Base-by-base conservation (phyloP, 768 basidiomycete genomes). In the Dioszegia aurantiaca region DNA sequence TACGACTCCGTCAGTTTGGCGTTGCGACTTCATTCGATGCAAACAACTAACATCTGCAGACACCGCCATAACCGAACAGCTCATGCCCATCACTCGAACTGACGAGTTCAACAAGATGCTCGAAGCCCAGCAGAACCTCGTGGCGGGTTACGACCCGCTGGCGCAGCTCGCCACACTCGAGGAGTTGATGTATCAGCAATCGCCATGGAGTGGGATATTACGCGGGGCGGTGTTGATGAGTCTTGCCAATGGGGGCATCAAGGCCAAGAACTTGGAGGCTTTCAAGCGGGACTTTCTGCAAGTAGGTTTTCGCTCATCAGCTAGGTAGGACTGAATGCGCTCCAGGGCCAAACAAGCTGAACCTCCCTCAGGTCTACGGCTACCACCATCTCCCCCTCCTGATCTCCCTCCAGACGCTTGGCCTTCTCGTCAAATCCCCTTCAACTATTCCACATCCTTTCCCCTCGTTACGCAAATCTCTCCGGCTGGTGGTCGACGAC, bases 51-150 rank as follows among this genome's bases (percentile, higher is more conserved):
- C n/a, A 3, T 11, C 14, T 36, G 31, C 63, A 98, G 95, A 99
- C 75, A 98, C 92, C 56, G 88, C 88, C 28, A 73, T 99, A 44
- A 93, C 90, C n/a, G 95, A 98, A 77, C 79, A 91, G 72, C 81
- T 99, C 41, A 84, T 91, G 59, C 86, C 88, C 23, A 80, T 87
- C 59, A 98, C 93, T 1, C 81, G 84, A 53, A 88, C 88, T 14
- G 88, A 94, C 39, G 79, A 86, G 44, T 99, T 99, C 79, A 90
- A 91, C 77, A 87, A 86, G 70, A 88, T 86, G 11, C 80, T 99
- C 10, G 93, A 98, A 78, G 87, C 95, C 14, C 94, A 98, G 71
- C 95, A 98, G 76, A 98, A 98, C 75, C 81, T 99, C n/a, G 83
- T 98, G 28, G 90, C 92, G 6, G 93, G 91, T 6, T 91, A 93